A percentile compares a stretch with the other conserved stretches of the same genome.
These are phyloP conservation scores for Aspergillus sp. DNA, from an alignment of 2,329 filamentous ascomycete genomes.

Conservation along the genomic window DNA sequence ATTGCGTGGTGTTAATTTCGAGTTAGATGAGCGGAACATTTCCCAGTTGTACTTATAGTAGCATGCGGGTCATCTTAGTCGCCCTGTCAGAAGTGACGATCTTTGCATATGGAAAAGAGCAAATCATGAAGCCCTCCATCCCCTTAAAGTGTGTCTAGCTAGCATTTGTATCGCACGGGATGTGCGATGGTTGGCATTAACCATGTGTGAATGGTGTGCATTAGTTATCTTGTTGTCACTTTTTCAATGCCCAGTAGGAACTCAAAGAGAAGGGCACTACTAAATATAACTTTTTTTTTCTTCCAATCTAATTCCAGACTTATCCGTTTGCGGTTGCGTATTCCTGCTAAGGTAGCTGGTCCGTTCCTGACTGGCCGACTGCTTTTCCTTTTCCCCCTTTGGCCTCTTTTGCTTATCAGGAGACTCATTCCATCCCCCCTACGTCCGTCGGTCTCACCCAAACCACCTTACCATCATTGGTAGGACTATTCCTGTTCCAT, in stretches of 20 bases:
- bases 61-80: not conserved
- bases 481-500: not conserved
- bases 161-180: too few relatives aligned
- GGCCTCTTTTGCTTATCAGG: not conserved
- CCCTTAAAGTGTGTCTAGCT: too few relatives aligned
- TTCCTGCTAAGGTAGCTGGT: not conserved
- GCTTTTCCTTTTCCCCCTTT: not conserved
- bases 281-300: not conserved
- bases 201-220: not conserved
- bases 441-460: not conserved
- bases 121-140: too few relatives aligned
- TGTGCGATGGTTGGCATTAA: not conserved
- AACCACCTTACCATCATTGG: not conserved
- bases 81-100: not conserved
- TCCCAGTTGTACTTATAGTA: not conserved
- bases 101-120: not conserved
- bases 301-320: slow-evolving; percentile 1
- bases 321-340: slow-evolving; percentile 7
- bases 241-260: too few relatives aligned
- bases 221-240: not conserved
- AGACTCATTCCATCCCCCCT: not conserved
- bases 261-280: not conserved
- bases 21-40: not conserved
- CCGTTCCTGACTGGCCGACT: not conserved
- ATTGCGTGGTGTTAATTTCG: not conserved